Base-by-base conservation (phyloP, 306 rosid species). In the Datisca glomerata region DNA sequence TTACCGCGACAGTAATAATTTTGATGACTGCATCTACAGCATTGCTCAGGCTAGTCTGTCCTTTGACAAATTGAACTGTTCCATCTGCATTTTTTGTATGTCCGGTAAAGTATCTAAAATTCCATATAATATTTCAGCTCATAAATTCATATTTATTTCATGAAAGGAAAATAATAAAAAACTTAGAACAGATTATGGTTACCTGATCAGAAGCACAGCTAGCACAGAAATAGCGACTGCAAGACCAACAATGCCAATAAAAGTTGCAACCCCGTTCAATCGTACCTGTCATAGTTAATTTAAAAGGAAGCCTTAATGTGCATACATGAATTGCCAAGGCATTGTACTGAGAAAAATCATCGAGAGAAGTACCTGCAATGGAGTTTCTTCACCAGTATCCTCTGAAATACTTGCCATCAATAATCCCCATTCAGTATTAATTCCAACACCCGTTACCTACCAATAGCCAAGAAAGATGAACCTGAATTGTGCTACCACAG, bases 381-480 rank as follows among this genome's bases (percentile, higher is more conserved):
- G 97, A 60, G 97, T 89, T 78, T 89, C 97, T 75, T 89, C 93
- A 37, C 95, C 97, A 1, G 65, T 89, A 59, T 89, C 97, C 54
- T 89, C 97, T 16, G 97, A 83, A 63, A 89, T 89, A 49, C 97
- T 89, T 41, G 97, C 95, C 97, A 89, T 89, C 87, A 89, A 63
- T 70, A 89, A 68, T 61, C 97, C 97, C 97, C 97, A 89, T 72
- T 89, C 97, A 23, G 97, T 89, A 57, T 89, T 89, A 64, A 89
- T 80, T 41, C 97, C 97, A 74, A 89, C 97, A 51, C 93, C 70
- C 29, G 95, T 89, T 53, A 89, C 97, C 97, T 89, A 59, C 43
- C 53, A 32, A 56, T 39, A 56, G 55, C 29, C n/a, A 31, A 47
- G 4, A 51, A 42, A 15, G 43, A 45, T 56, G 37, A 54, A 31